Evolutionary conservation across 1,139 yeast genomes (phyloP), one percentile per base, ranked within the genome.

Genomic region (Saccharomycopsis hybrid): DNA sequence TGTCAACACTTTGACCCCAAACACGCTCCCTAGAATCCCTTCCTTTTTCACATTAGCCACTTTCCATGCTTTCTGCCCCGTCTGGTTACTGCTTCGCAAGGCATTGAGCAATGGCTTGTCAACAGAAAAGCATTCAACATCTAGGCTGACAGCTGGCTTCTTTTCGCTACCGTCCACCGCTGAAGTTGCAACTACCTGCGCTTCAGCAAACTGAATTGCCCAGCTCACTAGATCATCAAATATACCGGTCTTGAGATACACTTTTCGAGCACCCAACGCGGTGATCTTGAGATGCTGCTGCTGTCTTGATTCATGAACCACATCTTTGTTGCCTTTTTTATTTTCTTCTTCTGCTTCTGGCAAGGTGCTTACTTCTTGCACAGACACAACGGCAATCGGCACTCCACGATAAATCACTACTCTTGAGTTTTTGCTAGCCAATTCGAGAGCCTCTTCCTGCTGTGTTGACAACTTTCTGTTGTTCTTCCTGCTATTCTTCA

Each of bases 231-330:
- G 68, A 56, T 83, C 82, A 47, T 73, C 73, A 36, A 82, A 73
- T 52, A 85, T 75, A 40, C 84, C 88, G 9, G 82, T 78, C 54
- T 71, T 73, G 42, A 72, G 64, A 60, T 83, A 84, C 2, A 83
- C 89, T 60, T 77, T 78, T 64, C 88, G 75, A 43, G 82, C 76
- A 52, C 82, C 82, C 25, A 80, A 62, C 2, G 83, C 80, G 3
- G 78, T 70, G 50, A 84, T 75, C 48, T 70, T 71, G 54, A 79
- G 74, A 5, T 27, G 3, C 11, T 18, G 33, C 4, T 31, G 42
- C 31, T 39, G 8, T 32, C 69, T 66, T 51, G 75, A 71, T 25
- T 72, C 66, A 18, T 18, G 18, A 18, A 18, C 18, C 18, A 18
- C 18, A 38, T 66, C 71, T 8, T 66, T 63, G 4, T 18, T 18